Evolutionary conservation across 2,329 filamentous ascomycete species (phyloP).

Genomic region (Cladophialophora immunda): DNA sequence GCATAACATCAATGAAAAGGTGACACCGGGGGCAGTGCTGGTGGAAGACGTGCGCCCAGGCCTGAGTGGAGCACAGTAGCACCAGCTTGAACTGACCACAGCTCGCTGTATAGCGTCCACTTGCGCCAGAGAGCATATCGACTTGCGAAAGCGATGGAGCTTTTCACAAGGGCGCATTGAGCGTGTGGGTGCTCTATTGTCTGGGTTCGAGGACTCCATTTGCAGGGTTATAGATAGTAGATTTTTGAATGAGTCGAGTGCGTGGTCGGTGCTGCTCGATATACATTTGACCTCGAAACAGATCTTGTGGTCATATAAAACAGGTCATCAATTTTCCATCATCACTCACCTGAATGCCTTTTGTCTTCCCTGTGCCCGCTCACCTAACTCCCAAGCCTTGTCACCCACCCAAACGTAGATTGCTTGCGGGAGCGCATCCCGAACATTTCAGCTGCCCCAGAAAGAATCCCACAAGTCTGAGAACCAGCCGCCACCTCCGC

Average conservation of each 20-base stretch:
- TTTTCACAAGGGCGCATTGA: too few species aligned
- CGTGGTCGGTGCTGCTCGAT: neutral
- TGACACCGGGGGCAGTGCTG: neutral
- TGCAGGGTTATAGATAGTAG: neutral
- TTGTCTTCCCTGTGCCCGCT: neutral
- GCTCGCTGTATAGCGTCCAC: neutral
- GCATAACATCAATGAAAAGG: neutral
- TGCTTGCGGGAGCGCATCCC: neutral
- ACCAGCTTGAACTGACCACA: neutral
- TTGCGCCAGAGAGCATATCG: neutral
- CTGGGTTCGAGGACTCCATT: neutral
- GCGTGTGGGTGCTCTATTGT: neutral
- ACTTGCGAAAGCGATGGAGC: too few species aligned
- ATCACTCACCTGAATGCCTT: neutral
- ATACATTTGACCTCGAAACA: neutral
- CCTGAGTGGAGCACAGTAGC: neutral
- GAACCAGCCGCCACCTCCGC: constrained; percentile 44
- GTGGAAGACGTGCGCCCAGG: neutral
- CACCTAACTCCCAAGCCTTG: neutral
- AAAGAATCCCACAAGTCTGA: constrained; percentile 41
- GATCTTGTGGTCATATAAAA: neutral
- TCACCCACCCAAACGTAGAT: neutral
- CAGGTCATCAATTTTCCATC: neutral
- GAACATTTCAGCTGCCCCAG: constrained; percentile 16
- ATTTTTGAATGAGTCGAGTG: neutral